Base-by-base conservation (phyloP, 2,329 filamentous ascomycete genomes). In the Ophiostoma himal-ulmi region DNA sequence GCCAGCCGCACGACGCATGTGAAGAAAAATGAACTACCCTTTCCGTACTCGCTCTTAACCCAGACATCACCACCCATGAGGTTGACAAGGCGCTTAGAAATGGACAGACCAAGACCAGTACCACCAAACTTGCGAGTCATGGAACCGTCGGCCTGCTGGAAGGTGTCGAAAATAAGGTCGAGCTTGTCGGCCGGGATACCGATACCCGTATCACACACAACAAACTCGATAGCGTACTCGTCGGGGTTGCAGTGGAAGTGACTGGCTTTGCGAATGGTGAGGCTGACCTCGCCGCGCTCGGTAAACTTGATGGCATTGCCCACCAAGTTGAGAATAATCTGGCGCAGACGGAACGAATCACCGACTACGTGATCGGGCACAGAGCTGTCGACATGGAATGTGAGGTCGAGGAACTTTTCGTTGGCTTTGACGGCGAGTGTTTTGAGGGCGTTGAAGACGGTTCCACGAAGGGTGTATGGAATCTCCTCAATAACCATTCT, bases 261-360 rank as follows among this genome's bases (percentile, higher is more conserved):
- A 73, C 87, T 84, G 39, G 91, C 82, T 77, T 87, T 84, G 75
- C 89, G 89, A 75, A 98, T 97, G n/a, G 91, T 93, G 69, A 98
- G 88, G 79, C 94, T 96, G 76, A 99, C 95, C 79, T 97, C 93
- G 73, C 95, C 95, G 76, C 96, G 91, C 80, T 98, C 94, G 3
- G 95, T 98, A 79, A 99, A 99, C 78, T 99, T 99, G 84, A 99
- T 97, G 70, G 95, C 94, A 77, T 99, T 99, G 77, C 95, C 95
- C 69, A 98, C 94, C 70, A 99, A 83, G 80, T 99, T 99, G 71
- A 98, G 86, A 73, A 98, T 97, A 76, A 99, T 96, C 81, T 99
- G 95, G 73, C 94, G 89, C 70, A 98, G 83, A 80, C 95, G 91
- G 90, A 97, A 98, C 1, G 94, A 96, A 79, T 99, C 95, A 73